Conservation (phyloP, 1,284 basidiomycete genomes). For the Ceratobasidium sp. region DNA sequence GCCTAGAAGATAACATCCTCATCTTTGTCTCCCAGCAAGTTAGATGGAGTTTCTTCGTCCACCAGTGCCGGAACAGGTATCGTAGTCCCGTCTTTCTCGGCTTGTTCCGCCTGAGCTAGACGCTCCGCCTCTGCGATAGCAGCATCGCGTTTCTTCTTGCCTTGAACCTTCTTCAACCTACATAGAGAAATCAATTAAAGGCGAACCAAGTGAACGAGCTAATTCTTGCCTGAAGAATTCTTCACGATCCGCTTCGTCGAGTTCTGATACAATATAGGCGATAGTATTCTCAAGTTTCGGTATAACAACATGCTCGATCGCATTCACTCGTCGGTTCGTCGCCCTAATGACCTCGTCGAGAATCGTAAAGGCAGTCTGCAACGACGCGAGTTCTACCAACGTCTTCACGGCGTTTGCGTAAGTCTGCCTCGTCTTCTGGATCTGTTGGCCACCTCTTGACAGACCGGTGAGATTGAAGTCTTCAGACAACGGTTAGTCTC, state of each 20-base stretch:
- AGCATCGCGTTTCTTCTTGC: conserved; percentile 93
- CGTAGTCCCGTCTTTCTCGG: conserved; percentile 50
- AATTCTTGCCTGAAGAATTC: conserved; percentile 88
- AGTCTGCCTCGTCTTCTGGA: conserved; percentile 92
- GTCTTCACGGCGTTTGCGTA: conserved; percentile 98
- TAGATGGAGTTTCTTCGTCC: conserved; percentile 54
- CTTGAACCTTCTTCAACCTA: conserved; percentile 95
- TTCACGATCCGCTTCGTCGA: conserved; percentile 98
- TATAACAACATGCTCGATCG: conserved; percentile 98
- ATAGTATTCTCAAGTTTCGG: conserved; percentile 97
- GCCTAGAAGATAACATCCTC: conserved; percentile 90
- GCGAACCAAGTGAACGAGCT: not conserved
- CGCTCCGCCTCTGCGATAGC: conserved; percentile 62
- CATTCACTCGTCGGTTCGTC: conserved; percentile 98
- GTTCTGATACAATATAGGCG: conserved; percentile 94
- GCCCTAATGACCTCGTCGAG: conserved; percentile 99
- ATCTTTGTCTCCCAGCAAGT: conserved; percentile 88
- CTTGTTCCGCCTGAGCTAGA: conserved; percentile 54
- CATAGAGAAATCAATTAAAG: conserved; percentile 1
- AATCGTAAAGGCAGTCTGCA: conserved; percentile 98
- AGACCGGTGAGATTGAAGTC: conserved; percentile 99
- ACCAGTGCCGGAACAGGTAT: conserved; percentile 48
- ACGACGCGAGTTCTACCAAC: conserved; percentile 94
- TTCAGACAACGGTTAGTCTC: conserved; percentile 55
- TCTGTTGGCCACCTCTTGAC: conserved; percentile 96